Evolutionary conservation across 495 filamentous ascomycete species (phyloP).

Genomic region (Daldinia grandis): DNA sequence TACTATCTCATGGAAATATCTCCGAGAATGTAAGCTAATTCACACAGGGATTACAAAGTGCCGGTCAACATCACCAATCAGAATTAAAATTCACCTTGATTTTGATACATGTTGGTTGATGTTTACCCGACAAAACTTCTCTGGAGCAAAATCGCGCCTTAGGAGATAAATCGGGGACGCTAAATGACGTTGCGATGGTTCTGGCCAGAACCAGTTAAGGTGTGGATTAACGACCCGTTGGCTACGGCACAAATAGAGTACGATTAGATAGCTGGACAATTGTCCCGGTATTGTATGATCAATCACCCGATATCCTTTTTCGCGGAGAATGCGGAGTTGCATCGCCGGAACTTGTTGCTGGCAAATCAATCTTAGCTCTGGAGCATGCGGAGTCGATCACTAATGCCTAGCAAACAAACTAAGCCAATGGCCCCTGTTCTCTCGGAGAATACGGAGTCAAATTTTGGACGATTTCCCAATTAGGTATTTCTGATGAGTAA

Average conservation of each 20-base stretch:
- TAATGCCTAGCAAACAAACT: neutral
- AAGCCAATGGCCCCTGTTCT: neutral
- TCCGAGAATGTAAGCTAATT: neutral
- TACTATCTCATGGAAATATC: neutral
- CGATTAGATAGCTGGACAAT: neutral
- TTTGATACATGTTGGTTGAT: neutral
- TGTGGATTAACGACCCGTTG: neutral
- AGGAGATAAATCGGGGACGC: constrained; percentile 2
- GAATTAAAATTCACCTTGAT: neutral
- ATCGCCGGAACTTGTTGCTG: neutral
- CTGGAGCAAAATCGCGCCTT: neutral
- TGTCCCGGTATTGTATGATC: neutral
- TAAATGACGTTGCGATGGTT: neutral
- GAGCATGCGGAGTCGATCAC: neutral
- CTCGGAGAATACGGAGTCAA: neutral
- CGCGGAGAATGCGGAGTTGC: constrained; percentile 1
- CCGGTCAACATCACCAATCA: neutral
- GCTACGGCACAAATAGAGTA: neutral
- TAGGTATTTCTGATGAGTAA: neutral
- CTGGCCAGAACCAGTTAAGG: too few relatives aligned
- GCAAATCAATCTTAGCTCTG: neutral
- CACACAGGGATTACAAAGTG: neutral
- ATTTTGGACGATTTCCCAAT: neutral
- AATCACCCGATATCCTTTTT: neutral
- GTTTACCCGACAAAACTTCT: neutral